These are phyloP conservation scores for Colletotrichum musae DNA, from an alignment of 2,329 filamentous ascomycete species.

Conservation along the genomic window DNA sequence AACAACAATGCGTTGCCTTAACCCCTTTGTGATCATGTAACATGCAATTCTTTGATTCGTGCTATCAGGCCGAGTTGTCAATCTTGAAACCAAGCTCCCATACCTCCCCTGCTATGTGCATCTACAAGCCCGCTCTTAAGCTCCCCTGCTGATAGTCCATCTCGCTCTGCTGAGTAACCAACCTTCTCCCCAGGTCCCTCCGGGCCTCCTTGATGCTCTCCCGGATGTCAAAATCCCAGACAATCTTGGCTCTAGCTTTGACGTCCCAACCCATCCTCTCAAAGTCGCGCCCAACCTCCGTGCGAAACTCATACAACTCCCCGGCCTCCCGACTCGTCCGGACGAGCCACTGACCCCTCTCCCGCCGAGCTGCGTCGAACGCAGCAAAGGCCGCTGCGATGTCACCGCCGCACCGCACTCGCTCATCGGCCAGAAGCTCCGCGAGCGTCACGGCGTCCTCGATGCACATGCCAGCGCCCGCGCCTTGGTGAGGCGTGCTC, in stretches of 20 bases:
- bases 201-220: background rate
- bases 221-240: conserved; percentile 12
- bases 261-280: background rate
- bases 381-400: conserved; percentile 63
- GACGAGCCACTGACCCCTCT: conserved; percentile 64
- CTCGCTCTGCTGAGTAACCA: background rate
- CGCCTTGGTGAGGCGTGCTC: conserved; percentile 71
- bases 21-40: no score
- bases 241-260: background rate
- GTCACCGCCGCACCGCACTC: conserved; percentile 50
- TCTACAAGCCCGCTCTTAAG: background rate
- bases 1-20: background rate
- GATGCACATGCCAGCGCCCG: conserved; percentile 71
- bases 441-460: conserved; percentile 64
- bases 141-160: background rate
- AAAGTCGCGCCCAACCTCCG: conserved; percentile 41
- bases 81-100: background rate
- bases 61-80: background rate
- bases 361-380: conserved; percentile 63
- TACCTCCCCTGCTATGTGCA: background rate
- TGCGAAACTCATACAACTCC: conserved; percentile 61
- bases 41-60: no score
- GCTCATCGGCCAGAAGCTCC: conserved; percentile 60
- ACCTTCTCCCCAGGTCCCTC: background rate
- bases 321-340: conserved; percentile 63